phyloP scores from a whole-genome alignment of 371 early-diverging fungal genomes.

The Mortierella sp. region DNA sequence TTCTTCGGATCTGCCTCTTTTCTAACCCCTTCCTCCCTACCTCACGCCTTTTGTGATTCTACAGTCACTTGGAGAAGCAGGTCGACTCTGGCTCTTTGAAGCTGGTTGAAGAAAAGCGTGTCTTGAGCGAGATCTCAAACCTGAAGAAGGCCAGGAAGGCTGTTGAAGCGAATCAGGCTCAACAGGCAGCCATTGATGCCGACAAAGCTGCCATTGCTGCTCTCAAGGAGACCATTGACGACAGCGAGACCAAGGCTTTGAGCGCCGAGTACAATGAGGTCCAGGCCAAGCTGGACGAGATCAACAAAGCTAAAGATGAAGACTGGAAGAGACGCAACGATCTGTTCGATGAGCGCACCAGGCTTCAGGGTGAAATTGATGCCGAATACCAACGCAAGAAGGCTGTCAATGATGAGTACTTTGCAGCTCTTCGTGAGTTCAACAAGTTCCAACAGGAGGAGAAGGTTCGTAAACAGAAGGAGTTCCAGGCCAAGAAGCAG shows the following conservation, averaged over 20 bases:
- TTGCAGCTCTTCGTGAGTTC: constrained; percentile 80
- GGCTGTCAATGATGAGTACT: constrained; percentile 75
- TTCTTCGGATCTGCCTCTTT: not conserved
- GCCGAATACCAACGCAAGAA: constrained; percentile 75
- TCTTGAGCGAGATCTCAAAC: constrained; percentile 82
- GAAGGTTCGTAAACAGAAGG: constrained; percentile 72
- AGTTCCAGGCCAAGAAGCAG: constrained; percentile 70
- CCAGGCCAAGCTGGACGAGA: constrained; percentile 73
- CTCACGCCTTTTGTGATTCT: not conserved
- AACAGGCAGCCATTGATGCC: constrained; percentile 76
- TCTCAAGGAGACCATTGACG: constrained; percentile 74
- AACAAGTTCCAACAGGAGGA: constrained; percentile 81
- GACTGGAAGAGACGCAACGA: constrained; percentile 72
- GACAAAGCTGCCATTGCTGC: constrained; percentile 76
- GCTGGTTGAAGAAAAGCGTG: constrained; percentile 89
- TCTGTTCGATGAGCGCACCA: constrained; percentile 81
- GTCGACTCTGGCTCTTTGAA: constrained; percentile 80
- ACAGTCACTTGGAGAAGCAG: constrained; percentile 78
- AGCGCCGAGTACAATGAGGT: constrained; percentile 74
- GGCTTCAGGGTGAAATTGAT: constrained; percentile 78
- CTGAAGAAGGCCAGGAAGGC: constrained; percentile 83
- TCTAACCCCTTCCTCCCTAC: not conserved
- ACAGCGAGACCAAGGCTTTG: constrained; percentile 69
- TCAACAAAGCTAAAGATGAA: constrained; percentile 70
- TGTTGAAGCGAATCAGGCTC: constrained; percentile 74